A percentile compares a stretch with the other conserved stretches of the same genome.
These are phyloP conservation scores for Komagataea norvegica DNA, from an alignment of 1,139 yeast species.

Conservation along the genomic window DNA sequence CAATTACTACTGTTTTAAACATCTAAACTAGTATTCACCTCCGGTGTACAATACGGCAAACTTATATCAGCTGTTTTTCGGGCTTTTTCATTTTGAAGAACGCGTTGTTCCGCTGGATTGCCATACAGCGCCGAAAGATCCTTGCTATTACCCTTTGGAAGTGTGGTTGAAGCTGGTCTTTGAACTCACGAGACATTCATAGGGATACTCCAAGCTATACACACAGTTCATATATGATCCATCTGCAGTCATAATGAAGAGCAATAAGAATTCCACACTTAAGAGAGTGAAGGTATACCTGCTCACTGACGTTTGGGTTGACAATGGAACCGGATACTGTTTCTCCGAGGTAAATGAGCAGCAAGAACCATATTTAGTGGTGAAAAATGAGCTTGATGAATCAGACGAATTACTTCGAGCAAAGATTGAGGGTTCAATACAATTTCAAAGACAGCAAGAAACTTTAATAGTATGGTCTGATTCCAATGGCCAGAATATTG, in stretches of 20 bases:
- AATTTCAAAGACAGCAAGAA: conserved; percentile 91
- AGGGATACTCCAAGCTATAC: not conserved
- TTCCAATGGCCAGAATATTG: conserved; percentile 70
- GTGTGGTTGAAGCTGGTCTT: conserved; percentile 8
- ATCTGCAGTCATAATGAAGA: too few relatives aligned
- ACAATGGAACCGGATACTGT: conserved; percentile 90
- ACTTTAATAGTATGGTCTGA: conserved; percentile 95
- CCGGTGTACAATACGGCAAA: too few relatives aligned
- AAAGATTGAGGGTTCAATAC: conserved; percentile 65
- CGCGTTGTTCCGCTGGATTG: too few relatives aligned
- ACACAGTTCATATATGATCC: too few relatives aligned
- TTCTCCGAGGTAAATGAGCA: conserved; percentile 47
- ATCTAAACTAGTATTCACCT: too few relatives aligned
- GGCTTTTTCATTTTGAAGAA: too few relatives aligned
- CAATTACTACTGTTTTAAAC: too few relatives aligned
- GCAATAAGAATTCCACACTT: conserved; percentile 11
- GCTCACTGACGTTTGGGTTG: conserved; percentile 80
- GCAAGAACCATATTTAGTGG: conserved; percentile 56
- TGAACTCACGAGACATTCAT: not conserved
- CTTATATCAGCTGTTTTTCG: too few relatives aligned
- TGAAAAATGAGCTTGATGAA: conserved; percentile 63
- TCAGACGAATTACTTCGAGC: conserved; percentile 60
- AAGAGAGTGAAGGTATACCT: conserved; percentile 87
- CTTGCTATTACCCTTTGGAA: not conserved
- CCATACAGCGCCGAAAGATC: too few relatives aligned